A percentile compares a stretch with the other conserved stretches of the same genome.
Conservation (phyloP, 2,329 filamentous ascomycete genomes). For the Penicillium paneum region DNA sequence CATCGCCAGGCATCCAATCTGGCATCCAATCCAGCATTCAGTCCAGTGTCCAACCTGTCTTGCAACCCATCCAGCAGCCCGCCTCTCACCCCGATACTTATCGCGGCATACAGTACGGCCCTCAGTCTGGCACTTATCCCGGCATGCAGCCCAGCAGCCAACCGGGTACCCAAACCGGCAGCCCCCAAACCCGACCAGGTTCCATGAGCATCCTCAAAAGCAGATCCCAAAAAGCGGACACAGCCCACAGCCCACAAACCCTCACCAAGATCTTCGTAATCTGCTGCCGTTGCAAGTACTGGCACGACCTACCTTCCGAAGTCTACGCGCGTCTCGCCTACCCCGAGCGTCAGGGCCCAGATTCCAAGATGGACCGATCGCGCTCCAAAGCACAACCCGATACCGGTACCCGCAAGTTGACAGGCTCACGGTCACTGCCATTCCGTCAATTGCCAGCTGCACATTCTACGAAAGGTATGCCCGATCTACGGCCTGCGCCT, state of each 20-base stretch:
- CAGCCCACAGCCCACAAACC: constrained; percentile 18
- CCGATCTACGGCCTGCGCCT: constrained; percentile 12
- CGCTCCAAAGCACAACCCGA: constrained; percentile 1
- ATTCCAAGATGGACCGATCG: constrained; percentile 3
- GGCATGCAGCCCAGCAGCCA: neutral
- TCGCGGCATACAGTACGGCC: neutral
- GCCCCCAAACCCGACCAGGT: constrained; percentile 4
- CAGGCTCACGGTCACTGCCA: neutral
- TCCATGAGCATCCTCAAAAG: constrained; percentile 8
- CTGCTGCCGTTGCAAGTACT: constrained; percentile 44
- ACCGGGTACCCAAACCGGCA: neutral
- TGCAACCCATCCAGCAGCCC: neutral
- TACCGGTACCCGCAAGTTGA: neutral
- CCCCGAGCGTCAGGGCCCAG: constrained; percentile 18
- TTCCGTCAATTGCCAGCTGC: neutral
- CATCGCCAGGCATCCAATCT: neutral
- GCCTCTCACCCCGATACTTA: neutral
- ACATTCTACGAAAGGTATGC: constrained; percentile 3
- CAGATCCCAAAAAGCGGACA: constrained; percentile 16
- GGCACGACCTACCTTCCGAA: constrained; percentile 44
- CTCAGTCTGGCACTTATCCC: neutral
- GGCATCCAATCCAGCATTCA: neutral
- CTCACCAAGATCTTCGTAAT: constrained; percentile 43
- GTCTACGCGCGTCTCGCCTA: constrained; percentile 37
- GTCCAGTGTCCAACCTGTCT: neutral